Conservation (phyloP, 148 eudicot species). For the Rhododendron vialii region DNA sequence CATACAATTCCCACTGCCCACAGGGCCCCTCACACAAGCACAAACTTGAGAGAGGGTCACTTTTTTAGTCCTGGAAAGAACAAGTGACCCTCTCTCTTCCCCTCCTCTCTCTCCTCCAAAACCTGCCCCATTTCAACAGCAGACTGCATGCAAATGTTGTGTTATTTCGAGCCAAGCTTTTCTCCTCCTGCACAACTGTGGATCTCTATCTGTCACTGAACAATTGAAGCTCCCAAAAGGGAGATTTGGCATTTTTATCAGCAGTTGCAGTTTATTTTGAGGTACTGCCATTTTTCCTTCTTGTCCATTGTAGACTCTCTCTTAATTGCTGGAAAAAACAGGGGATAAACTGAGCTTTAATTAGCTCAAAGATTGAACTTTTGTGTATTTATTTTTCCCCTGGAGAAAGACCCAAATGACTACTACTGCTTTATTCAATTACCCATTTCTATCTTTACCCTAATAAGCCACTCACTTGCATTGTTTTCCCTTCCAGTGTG, state of each 20-base stretch:
- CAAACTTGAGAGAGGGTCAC: background rate
- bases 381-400: background rate
- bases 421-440: background rate
- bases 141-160: background rate
- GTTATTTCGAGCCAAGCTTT: background rate
- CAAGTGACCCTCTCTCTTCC: background rate
- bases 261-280: background rate
- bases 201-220: background rate
- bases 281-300: background rate
- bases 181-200: background rate
- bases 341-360: background rate
- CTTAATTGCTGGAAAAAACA: background rate
- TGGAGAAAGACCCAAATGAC: background rate
- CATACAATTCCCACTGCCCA: background rate
- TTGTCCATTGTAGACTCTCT: background rate
- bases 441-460: background rate
- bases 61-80: background rate
- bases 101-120: background rate
- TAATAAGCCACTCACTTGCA: background rate
- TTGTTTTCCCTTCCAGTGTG: background rate
- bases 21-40: background rate
- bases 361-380: background rate
- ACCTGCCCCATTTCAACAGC: background rate
- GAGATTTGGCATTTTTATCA: background rate
- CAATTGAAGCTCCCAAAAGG: background rate